Evolutionary conservation across 495 filamentous ascomycete species (phyloP).

Genomic region (Melanomma pulvis-pyrius): DNA sequence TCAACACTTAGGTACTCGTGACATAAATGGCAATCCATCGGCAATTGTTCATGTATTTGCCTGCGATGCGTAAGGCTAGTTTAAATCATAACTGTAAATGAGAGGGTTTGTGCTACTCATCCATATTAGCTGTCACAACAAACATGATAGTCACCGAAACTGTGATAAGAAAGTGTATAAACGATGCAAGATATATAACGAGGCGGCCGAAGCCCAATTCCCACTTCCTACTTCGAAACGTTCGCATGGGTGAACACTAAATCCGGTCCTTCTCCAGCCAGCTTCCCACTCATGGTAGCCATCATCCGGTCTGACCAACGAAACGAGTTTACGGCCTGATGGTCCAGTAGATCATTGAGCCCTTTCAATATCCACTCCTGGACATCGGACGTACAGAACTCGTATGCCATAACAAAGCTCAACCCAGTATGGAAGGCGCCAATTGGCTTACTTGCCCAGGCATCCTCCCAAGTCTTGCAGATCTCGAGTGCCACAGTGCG

Average conservation of each 20-base stretch:
- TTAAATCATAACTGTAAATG: too few species aligned
- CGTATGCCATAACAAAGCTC: slow-evolving; percentile 29
- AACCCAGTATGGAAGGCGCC: slow-evolving; percentile 30
- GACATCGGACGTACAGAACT: slow-evolving; percentile 17
- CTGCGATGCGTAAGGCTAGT: too few species aligned
- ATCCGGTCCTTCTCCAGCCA: slow-evolving; percentile 16
- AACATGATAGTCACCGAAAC: too few species aligned
- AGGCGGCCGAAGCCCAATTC: too few species aligned
- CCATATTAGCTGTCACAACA: too few species aligned
- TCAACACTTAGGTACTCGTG: too few species aligned
- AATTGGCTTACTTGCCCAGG: slow-evolving; percentile 31
- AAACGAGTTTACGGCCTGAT: slow-evolving; percentile 20
- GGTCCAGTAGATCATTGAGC: slow-evolving; percentile 23
- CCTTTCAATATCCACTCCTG: slow-evolving; percentile 22
- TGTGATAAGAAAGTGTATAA: too few species aligned
- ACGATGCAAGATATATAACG: too few species aligned
- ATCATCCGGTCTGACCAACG: slow-evolving; percentile 18
- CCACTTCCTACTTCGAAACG: too few species aligned
- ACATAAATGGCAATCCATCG: too few species aligned
- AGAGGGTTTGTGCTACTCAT: too few species aligned
- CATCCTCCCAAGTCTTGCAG: slow-evolving; percentile 35
- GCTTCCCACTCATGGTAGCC: slow-evolving; percentile 7
- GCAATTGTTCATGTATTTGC: too few species aligned
- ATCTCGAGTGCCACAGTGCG: slow-evolving; percentile 20
- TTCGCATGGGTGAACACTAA: slow-evolving; percentile 2